Evolutionary conservation across 208 protist species (phyloP), one percentile per base, ranked within the genome.

Genomic region (Balamuthia mandrillaris): DNA sequence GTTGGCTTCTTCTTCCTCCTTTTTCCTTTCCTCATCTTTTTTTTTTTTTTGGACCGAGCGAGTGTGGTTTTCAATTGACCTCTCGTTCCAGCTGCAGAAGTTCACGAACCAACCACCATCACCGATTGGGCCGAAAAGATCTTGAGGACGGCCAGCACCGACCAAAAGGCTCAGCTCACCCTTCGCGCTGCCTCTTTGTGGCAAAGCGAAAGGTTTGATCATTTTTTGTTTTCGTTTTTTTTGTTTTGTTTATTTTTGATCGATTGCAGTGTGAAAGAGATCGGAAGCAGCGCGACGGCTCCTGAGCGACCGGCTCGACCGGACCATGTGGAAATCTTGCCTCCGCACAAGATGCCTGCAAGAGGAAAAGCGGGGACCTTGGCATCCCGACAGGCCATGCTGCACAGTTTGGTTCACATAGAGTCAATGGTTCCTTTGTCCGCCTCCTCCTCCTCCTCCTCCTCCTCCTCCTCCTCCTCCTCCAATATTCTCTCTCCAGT

Each of bases 311-410:
- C 72, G n/a, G 72, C 72, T 14, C 72, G 72, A 2, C 72, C 72
- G 2, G 41, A 21, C 12, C 45, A 61, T 24, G 72, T 81, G 9
- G 16, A 81, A 33, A 31, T 81, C 16, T 31, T 81, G 18, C 72
- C 72, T 14, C 72, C 72, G 3, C 45, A 61, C 47, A 5, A 47
- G 24, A 41, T 41, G 27, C 72, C 72, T 49, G 60, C 54, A 49
- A 42, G 72, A 2, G 72, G 72, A n/a, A 81, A 81, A 49, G 72
- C 35, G 21, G 72, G 72, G 47, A 63, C 35, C 72, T 33, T 81
- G 31, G 72, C 72, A 21, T 61, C 54, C 47, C 24, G 72, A 1
- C 35, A 61, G n/a, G 72, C 72, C 47, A 81, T 81, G 72, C 9
- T 81, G 2, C 72, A 81, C 21, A 49, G 35, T 0, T 41, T 81